Evolutionary conservation across 495 filamentous ascomycete species (phyloP).

Genomic region (Chaetomium fimeti): DNA sequence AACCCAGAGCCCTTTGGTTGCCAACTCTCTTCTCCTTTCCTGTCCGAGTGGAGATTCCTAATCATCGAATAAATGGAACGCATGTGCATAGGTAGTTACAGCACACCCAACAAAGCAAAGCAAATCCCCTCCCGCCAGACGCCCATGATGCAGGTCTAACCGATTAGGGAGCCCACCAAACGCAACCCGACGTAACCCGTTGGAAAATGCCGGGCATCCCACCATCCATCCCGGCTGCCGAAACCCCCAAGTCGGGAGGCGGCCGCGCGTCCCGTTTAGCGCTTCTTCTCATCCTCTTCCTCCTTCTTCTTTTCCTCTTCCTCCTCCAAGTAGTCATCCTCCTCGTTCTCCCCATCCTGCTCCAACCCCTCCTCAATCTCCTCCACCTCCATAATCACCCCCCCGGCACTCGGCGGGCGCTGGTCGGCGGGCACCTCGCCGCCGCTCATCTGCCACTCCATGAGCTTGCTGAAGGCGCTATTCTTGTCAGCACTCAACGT

Average conservation of each 20-base stretch:
- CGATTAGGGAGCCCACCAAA: background rate
- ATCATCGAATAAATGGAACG: background rate
- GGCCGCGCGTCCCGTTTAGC: background rate
- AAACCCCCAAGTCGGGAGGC: background rate
- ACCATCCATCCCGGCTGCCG: no score
- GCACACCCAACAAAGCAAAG: background rate
- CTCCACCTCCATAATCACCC: conserved; percentile 45
- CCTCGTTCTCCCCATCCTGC: conserved; percentile 38
- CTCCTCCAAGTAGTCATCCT: conserved; percentile 27
- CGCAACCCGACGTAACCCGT: background rate
- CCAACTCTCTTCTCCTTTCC: background rate
- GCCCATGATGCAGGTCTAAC: conserved; percentile 8
- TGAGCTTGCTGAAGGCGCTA: conserved; percentile 87
- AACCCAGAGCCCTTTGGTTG: background rate
- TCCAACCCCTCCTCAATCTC: conserved; percentile 48
- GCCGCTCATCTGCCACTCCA: conserved; percentile 98
- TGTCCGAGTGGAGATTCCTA: conserved; percentile 8
- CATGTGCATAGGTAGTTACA: background rate
- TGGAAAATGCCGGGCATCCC: background rate
- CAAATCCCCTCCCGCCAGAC: background rate
- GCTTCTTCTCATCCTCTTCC: background rate
- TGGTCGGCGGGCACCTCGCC: conserved; percentile 53
- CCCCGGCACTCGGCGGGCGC: conserved; percentile 22
- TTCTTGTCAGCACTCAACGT: conserved; percentile 67
- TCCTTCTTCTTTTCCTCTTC: conserved; percentile 8